Percentiles rank a stretch among this genome's conserved stretches.
Evolutionary conservation across 1,284 basidiomycete species (phyloP).

Genomic region (Papiliotrema terrestris): DNA sequence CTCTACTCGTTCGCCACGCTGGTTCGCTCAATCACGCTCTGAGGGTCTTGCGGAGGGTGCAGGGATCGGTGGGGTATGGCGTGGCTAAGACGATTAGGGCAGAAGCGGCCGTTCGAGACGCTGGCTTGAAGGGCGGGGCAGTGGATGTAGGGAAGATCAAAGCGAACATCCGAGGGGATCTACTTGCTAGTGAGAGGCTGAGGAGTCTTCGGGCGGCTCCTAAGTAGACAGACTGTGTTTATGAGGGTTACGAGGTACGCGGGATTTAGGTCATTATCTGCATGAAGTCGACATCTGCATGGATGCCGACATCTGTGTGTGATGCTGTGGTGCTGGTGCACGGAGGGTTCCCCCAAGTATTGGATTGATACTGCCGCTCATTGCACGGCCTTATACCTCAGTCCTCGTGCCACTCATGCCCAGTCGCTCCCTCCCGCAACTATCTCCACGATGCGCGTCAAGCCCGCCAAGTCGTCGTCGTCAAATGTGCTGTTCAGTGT

Average conservation of each 20-base stretch:
- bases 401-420: conserved; percentile 4
- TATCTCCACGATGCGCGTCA: conserved; percentile 65
- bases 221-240: too few species aligned
- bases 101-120: conserved; percentile 7
- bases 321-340: too few species aligned
- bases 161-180: conserved; percentile 17
- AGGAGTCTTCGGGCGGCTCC: conserved; percentile 7
- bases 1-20: conserved; percentile 19
- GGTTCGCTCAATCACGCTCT: conserved; percentile 19
- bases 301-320: too few species aligned
- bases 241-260: too few species aligned
- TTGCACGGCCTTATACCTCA: too few species aligned
- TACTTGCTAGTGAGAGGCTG: conserved; percentile 24
- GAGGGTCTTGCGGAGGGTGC: conserved; percentile 14
- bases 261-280: too few species aligned
- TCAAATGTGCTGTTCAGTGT: conserved; percentile 67
- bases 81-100: conserved; percentile 16
- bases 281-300: too few species aligned
- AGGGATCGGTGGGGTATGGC: conserved; percentile 1
- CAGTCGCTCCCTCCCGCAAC: conserved; percentile 50
- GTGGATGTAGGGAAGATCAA: conserved; percentile 3
- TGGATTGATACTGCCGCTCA: too few species aligned
- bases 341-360: too few species aligned
- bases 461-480: conserved; percentile 65
- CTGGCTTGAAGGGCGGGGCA: not conserved